Evolutionary conservation across 768 basidiomycete genomes (phyloP).

Genomic region (Leccinum barrowsii): DNA sequence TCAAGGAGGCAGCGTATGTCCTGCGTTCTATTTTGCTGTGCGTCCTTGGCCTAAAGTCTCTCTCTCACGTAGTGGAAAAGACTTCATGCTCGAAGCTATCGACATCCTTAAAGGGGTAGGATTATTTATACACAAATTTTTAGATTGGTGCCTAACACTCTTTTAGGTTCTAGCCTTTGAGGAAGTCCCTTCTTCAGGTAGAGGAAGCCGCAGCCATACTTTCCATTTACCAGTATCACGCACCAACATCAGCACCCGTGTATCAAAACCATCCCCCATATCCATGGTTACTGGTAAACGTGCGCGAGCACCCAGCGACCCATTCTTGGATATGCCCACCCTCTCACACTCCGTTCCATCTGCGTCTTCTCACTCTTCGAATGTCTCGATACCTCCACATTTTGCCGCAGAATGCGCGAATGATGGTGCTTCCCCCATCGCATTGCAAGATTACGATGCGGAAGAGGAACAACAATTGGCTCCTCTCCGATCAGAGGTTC

Average conservation of each 20-base stretch:
- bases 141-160: background rate
- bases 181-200: constrained; percentile 45
- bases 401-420: constrained; percentile 36
- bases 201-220: constrained; percentile 27
- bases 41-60: constrained; percentile 13
- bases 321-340: constrained; percentile 71
- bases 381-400: constrained; percentile 28
- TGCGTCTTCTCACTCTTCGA: constrained; percentile 47
- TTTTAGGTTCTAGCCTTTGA: constrained; percentile 68
- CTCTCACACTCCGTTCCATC: constrained; percentile 54
- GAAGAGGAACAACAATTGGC: constrained; percentile 34
- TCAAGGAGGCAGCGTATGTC: constrained; percentile 90
- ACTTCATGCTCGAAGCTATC: constrained; percentile 91
- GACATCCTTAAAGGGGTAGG: constrained; percentile 86
- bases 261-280: constrained; percentile 39
- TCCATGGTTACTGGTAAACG: constrained; percentile 53
- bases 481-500: constrained; percentile 32
- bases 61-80: constrained; percentile 66
- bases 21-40: constrained; percentile 4
- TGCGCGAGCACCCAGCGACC: constrained; percentile 72
- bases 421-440: constrained; percentile 40
- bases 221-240: constrained; percentile 43
- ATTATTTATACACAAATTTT: constrained; percentile 16
- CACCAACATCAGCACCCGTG: constrained; percentile 29
- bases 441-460: constrained; percentile 27